phyloP scores from a whole-genome alignment of 2,329 filamentous ascomycete genomes.

The Berkeleyomyces basicola region DNA sequence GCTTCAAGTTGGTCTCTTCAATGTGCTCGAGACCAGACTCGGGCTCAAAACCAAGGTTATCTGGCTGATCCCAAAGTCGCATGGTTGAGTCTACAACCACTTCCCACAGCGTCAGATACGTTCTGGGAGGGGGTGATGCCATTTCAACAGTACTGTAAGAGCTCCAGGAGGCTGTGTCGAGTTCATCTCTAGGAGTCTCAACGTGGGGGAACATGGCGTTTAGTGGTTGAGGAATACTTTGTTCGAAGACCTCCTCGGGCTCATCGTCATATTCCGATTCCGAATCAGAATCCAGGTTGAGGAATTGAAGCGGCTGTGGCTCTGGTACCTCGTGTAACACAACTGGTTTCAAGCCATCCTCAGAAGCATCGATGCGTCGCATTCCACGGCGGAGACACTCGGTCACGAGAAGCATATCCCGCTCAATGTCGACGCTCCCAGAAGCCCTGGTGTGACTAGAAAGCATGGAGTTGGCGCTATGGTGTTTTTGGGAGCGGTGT shows the following conservation, averaged over 20 bases:
- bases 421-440: slow-evolving; percentile 8
- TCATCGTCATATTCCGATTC: neutral
- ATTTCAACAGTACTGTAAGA: neutral
- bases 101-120: slow-evolving; percentile 3
- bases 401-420: slow-evolving; percentile 3
- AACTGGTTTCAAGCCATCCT: neutral
- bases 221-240: neutral
- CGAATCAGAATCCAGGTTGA: neutral
- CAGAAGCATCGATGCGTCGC: neutral
- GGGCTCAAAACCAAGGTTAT: neutral
- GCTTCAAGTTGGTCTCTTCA: neutral
- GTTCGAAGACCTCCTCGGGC: neutral
- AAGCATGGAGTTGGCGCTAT: neutral
- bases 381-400: slow-evolving; percentile 8
- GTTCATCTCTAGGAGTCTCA: neutral
- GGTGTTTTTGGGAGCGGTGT: neutral
- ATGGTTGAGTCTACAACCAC: slow-evolving; percentile 5
- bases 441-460: neutral
- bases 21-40: neutral
- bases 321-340: neutral
- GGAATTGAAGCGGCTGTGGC: neutral
- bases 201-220: neutral
- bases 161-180: neutral
- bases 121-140: neutral
- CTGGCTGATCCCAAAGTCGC: slow-evolving; percentile 6